phyloP scores from a whole-genome alignment of 2,329 filamentous ascomycete genomes.

The Cytospora schulzeri region DNA sequence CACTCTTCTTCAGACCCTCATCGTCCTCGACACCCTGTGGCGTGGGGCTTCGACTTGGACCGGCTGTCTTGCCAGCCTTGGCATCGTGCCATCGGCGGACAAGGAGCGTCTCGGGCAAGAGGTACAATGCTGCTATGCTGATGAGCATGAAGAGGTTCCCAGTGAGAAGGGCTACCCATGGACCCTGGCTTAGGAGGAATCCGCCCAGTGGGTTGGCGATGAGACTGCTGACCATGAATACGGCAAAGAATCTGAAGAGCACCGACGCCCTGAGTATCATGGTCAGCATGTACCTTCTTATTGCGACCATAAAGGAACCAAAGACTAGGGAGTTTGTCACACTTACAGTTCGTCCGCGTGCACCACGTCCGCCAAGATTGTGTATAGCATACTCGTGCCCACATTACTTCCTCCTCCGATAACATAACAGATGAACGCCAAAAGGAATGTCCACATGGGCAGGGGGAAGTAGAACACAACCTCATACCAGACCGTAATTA shows the following conservation, averaged over 20 bases:
- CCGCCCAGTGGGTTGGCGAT: slow-evolving; percentile 45
- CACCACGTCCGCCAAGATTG: slow-evolving; percentile 47
- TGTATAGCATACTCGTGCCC: slow-evolving; percentile 47
- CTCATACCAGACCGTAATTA: slow-evolving; percentile 31
- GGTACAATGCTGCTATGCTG: slow-evolving; percentile 35
- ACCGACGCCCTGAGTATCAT: slow-evolving; percentile 38
- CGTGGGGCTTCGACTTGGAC: background rate
- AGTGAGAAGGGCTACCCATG: slow-evolving; percentile 45
- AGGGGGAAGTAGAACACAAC: slow-evolving; percentile 39
- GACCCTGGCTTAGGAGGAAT: slow-evolving; percentile 41
- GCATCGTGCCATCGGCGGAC: slow-evolving; percentile 37
- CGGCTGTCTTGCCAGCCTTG: slow-evolving; percentile 15
- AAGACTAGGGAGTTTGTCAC: no score
- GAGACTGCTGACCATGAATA: slow-evolving; percentile 43
- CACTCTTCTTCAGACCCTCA: slow-evolving; percentile 17
- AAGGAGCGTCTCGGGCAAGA: slow-evolving; percentile 48
- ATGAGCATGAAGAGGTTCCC: slow-evolving; percentile 37
- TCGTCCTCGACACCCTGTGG: background rate
- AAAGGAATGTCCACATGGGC: slow-evolving; percentile 37
- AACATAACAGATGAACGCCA: slow-evolving; percentile 44
- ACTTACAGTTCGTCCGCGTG: slow-evolving; percentile 36
- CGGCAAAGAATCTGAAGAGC: slow-evolving; percentile 45
- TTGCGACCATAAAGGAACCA: background rate
- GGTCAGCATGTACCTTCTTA: slow-evolving; percentile 4
- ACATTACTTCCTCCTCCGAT: slow-evolving; percentile 46